Evolutionary conservation across 495 filamentous ascomycete genomes (phyloP).

Genomic region (Aspergillus avenaceus): DNA sequence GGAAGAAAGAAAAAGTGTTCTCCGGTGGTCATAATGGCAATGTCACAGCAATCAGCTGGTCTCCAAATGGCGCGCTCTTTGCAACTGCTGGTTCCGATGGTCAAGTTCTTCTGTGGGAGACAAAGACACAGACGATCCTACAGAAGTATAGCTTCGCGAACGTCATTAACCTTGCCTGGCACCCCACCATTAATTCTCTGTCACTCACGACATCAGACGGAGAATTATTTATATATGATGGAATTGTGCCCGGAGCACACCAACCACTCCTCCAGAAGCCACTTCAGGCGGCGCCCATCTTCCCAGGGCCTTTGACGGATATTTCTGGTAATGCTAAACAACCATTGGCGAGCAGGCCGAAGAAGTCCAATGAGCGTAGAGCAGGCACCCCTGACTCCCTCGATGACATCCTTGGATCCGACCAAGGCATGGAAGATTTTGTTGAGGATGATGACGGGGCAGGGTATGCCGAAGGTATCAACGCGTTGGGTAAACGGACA

Average conservation of each 20-base stretch:
- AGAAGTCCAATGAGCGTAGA: slow-evolving; percentile 41
- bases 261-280: slow-evolving; percentile 54
- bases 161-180: slow-evolving; percentile 84
- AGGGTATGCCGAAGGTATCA: slow-evolving; percentile 69
- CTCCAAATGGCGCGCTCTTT: slow-evolving; percentile 86
- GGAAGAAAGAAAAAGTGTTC: slow-evolving; percentile 78
- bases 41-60: slow-evolving; percentile 86
- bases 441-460: slow-evolving; percentile 95
- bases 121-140: slow-evolving; percentile 71
- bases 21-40: slow-evolving; percentile 75
- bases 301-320: slow-evolving; percentile 73
- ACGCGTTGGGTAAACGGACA: slow-evolving; percentile 56
- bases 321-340: slow-evolving; percentile 60
- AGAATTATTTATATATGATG: slow-evolving; percentile 81
- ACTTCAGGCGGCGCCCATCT: slow-evolving; percentile 77
- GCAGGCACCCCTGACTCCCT: slow-evolving; percentile 53
- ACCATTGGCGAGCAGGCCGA: slow-evolving; percentile 52
- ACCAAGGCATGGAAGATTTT: slow-evolving; percentile 67
- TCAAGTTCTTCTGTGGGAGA: slow-evolving; percentile 83
- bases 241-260: slow-evolving; percentile 69
- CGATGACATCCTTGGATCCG: slow-evolving; percentile 51
- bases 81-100: slow-evolving; percentile 79
- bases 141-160: slow-evolving; percentile 68
- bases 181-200: slow-evolving; percentile 78
- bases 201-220: slow-evolving; percentile 90